Percentiles rank a stretch among this genome's conserved stretches.
Conservation (phyloP, 257 asterid species). For the Solanum pimpinellifolium region DNA sequence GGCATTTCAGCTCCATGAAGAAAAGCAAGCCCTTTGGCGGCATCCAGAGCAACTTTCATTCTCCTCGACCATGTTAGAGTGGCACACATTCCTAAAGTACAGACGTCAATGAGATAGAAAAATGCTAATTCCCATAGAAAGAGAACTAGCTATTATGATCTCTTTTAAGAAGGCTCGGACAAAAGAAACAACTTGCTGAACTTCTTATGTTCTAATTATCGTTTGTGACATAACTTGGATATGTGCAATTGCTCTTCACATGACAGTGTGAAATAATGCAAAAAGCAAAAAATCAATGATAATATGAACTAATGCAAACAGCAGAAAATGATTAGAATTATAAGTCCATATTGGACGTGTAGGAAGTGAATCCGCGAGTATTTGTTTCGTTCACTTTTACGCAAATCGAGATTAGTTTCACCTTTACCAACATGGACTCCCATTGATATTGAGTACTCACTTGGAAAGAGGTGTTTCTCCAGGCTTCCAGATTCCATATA, state of each 20-base stretch:
- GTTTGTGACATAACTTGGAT: not conserved
- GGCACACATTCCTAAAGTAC: slow-evolving; percentile 53
- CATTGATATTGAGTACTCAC: slow-evolving; percentile 31
- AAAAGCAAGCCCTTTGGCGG: slow-evolving; percentile 93
- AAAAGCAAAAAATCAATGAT: not conserved
- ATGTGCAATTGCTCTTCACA: not conserved
- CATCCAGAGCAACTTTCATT: slow-evolving; percentile 80
- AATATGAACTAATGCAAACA: not conserved
- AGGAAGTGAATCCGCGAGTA: not conserved
- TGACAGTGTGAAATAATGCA: not conserved
- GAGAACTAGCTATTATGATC: not conserved
- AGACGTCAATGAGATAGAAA: not conserved
- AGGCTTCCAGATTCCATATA: slow-evolving; percentile 93
- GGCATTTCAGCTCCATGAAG: slow-evolving; percentile 89
- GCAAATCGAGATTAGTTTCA: not conserved
- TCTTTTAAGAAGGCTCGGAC: not conserved
- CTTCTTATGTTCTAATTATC: not conserved
- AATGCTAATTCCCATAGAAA: not conserved
- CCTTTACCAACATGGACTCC: not conserved
- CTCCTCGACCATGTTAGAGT: slow-evolving; percentile 68
- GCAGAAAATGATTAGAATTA: not conserved
- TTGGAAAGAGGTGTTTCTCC: slow-evolving; percentile 68
- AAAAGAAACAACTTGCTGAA: not conserved
- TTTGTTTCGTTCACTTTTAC: not conserved
- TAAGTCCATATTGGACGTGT: not conserved